Base-by-base conservation (phyloP, 306 rosid genomes). In the Hippophae tibetana region DNA sequence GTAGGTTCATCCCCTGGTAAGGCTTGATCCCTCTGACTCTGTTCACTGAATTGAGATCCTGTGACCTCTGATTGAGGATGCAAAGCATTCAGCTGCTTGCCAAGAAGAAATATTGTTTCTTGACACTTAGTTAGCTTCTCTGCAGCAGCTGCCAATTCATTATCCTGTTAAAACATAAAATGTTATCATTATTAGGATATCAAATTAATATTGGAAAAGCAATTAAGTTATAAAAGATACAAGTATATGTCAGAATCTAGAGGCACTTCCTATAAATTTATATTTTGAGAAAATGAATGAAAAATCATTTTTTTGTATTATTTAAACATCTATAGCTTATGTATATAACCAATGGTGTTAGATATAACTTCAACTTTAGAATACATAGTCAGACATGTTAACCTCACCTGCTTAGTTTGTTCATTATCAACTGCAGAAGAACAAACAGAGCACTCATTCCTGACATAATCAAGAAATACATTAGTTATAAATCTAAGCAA, bases 81-180 rank as follows among this genome's bases (percentile, higher is more conserved):
- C 66, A 93, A 71, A 59, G 86, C 42, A 60, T 86, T 88, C 77
- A 93, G 72, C 76, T 93, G 97, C 85, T 84, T 93, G 54, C 97
- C 89, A 9, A 93, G 89, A 78, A 93, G 94, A 77, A 73, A 81
- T 68, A 93, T 93, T 67, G 95, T 93, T 84, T 93, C 97, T 61
- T 93, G 99, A 84, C 99, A 93, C 79, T 88, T 97, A 0, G 97
- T 94, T 61, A 88, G 85, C 81, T 93, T 93, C 68, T 88, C 90
- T 38, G 99, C 89, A 2, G 99, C 99, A 10, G 92, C 83, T 45
- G 86, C 62, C 74, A 93, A 75, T 52, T 93, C 97, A 62, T 48
- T 82, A 62, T 88, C 97, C 99, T 93, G 85, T 47, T 23, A 72
- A 65, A 41, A 70, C 62, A 73, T 31, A 8, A 59, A 76, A 52